Evolutionary conservation across 257 asterid species (phyloP).

Genomic region (Osmanthus fragrans): DNA sequence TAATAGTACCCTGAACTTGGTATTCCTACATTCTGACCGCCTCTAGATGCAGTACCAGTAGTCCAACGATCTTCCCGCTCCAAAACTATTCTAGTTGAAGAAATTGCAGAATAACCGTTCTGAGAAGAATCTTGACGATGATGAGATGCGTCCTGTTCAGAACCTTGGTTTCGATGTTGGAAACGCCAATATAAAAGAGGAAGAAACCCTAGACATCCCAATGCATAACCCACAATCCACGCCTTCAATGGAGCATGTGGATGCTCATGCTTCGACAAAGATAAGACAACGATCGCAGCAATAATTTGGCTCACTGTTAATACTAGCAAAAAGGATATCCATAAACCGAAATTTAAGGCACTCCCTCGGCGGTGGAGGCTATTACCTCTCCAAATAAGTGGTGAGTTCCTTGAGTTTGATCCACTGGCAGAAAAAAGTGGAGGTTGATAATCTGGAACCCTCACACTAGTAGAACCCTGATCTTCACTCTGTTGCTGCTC

Average conservation of each 20-base stretch:
- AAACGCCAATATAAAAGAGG: conserved; percentile 94
- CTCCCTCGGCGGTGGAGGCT: conserved; percentile 67
- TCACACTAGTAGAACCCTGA: conserved; percentile 62
- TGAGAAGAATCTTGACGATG: conserved; percentile 51
- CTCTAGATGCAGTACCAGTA: conserved; percentile 47
- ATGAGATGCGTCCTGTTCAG: conserved; percentile 69
- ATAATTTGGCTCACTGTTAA: conserved; percentile 80
- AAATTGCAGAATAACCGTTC: conserved; percentile 41
- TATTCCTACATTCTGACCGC: conserved; percentile 43
- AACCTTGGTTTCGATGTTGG: conserved; percentile 61
- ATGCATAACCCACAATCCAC: conserved; percentile 89
- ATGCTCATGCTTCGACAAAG: conserved; percentile 71
- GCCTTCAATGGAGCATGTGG: conserved; percentile 78
- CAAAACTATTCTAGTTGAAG: conserved; percentile 49
- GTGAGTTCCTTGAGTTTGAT: conserved; percentile 59
- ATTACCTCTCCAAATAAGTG: conserved; percentile 63
- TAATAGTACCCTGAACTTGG: conserved; percentile 58
- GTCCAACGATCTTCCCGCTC: conserved; percentile 54
- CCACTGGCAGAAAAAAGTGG: conserved; percentile 51
- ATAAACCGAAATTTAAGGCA: conserved; percentile 72
- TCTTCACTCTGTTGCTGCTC: conserved; percentile 53
- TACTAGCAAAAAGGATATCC: conserved; percentile 81
- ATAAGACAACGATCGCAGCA: conserved; percentile 74
- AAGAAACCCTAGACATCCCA: conserved; percentile 80
- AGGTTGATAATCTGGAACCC: conserved; percentile 53